These are phyloP conservation scores for Gypsophila paniculata DNA, from an alignment of 179 eudicot genomes.

Conservation along the genomic window DNA sequence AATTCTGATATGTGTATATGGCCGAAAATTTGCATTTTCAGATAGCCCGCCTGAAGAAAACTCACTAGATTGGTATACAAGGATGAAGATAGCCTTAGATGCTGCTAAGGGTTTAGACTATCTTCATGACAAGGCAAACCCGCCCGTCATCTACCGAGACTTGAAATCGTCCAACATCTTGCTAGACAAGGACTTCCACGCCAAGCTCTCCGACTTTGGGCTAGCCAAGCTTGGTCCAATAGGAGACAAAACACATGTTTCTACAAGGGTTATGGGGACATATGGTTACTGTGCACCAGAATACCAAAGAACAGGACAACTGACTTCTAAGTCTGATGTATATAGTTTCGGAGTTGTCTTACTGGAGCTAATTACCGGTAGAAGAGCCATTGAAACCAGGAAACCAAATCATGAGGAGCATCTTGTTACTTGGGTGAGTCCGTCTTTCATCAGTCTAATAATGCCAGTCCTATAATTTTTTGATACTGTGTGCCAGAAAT, in stretches of 20 bases:
- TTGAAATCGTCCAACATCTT: slow-evolving; percentile 81
- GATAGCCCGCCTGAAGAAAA: slow-evolving; percentile 38
- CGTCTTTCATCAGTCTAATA: neutral
- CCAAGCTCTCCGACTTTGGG: slow-evolving; percentile 86
- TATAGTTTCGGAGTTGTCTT: slow-evolving; percentile 85
- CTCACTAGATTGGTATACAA: slow-evolving; percentile 61
- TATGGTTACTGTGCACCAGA: slow-evolving; percentile 93
- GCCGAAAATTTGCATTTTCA: slow-evolving; percentile 29
- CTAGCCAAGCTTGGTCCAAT: slow-evolving; percentile 77
- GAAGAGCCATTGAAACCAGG: slow-evolving; percentile 60
- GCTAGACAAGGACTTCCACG: slow-evolving; percentile 54
- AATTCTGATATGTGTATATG: neutral
- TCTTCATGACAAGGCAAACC: slow-evolving; percentile 70
- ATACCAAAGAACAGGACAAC: slow-evolving; percentile 78
- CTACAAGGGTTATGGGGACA: slow-evolving; percentile 83
- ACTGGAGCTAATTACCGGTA: slow-evolving; percentile 74
- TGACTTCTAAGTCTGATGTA: slow-evolving; percentile 71
- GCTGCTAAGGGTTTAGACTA: slow-evolving; percentile 82
- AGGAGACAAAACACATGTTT: slow-evolving; percentile 67
- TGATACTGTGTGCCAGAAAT: too few relatives aligned
- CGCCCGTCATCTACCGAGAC: slow-evolving; percentile 84
- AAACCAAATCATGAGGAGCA: slow-evolving; percentile 50
- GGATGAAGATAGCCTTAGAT: slow-evolving; percentile 71
- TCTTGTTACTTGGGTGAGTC: slow-evolving; percentile 70
- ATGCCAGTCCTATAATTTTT: too few relatives aligned